Evolutionary conservation across 805 yeast species (phyloP), one percentile per base, ranked within the genome.

Genomic region (Candida parachauliodes): DNA sequence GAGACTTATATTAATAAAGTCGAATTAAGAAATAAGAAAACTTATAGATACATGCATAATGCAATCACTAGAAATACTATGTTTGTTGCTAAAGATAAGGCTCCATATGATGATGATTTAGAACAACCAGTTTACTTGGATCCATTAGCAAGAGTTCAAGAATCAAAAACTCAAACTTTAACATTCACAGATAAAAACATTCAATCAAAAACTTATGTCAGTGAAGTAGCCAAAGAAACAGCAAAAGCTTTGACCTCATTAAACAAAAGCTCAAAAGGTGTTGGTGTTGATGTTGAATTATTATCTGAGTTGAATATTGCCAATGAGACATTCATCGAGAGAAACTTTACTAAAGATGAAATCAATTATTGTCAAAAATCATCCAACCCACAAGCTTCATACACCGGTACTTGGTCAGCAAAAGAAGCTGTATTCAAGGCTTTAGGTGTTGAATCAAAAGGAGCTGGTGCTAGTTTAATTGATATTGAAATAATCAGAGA

Each of bases 351-450:
- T 31, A 69, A 59, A 6, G 70, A 64, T 12, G 99, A 93, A 71
- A 81, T 82, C 49, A 70, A 68, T 24, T 93, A 93, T 73, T 88
- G 97, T 62, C 49, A 62, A 43, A 57, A 69, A 23, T 79, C 96
- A 22, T 72, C 97, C 29, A 74, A 74, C 48, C 86, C 93, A 36
- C 84, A 79, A 55, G 87, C 98, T 10, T 87, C 97, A 3, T 93
- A 76, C 65, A 88, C 98, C 19, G 99, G 99, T 33, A 84, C 95
- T 30, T 93, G 99, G 99, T 87, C 96, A 21, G 98, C 98, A 31
- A 93, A 93, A 69, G 99, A 93, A 70, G 98, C 99, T 29, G 97
- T 89, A 24, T 93, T 93, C 81, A 93, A 93, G 72, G 86, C 96
- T 14, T 72, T 93, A 56, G 89, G 93, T 44, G 95, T 87, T 45